phyloP scores from a whole-genome alignment of 306 rosid genomes.

The Cucurbita maxima region DNA sequence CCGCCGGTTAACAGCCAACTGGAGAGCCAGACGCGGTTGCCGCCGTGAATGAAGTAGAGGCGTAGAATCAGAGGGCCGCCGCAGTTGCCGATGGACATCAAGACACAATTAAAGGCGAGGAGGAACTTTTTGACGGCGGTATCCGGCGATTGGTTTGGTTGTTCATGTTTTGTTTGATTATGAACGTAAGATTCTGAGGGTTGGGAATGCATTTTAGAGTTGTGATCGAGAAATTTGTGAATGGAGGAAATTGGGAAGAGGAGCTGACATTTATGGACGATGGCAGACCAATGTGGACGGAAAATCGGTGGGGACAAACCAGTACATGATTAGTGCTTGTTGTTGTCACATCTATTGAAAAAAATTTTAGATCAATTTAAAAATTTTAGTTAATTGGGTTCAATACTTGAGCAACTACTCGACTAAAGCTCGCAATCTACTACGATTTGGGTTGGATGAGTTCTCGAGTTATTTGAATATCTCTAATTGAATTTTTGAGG shows the following conservation, averaged over 20 bases:
- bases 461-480: too few species aligned
- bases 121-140: slow-evolving; percentile 10
- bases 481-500: too few species aligned
- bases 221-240: background rate
- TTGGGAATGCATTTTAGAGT: background rate
- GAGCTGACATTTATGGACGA: background rate
- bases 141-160: background rate
- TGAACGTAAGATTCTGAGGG: background rate
- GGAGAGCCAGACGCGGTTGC: slow-evolving; percentile 55
- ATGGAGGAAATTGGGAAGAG: background rate
- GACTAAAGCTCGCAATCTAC: too few species aligned
- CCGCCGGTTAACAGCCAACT: slow-evolving; percentile 47
- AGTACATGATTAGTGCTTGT: too few species aligned
- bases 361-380: too few species aligned
- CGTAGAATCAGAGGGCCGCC: slow-evolving; percentile 64
- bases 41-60: slow-evolving; percentile 67
- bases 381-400: too few species aligned
- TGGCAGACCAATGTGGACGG: background rate
- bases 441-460: too few species aligned
- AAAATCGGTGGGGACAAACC: background rate
- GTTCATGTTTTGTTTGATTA: background rate
- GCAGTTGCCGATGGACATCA: slow-evolving; percentile 29
- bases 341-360: too few species aligned
- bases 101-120: slow-evolving; percentile 22
- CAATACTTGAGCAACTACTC: too few species aligned